These are phyloP conservation scores for Waltergamsia citrina DNA, from an alignment of 2,329 filamentous ascomycete genomes.

Conservation along the genomic window DNA sequence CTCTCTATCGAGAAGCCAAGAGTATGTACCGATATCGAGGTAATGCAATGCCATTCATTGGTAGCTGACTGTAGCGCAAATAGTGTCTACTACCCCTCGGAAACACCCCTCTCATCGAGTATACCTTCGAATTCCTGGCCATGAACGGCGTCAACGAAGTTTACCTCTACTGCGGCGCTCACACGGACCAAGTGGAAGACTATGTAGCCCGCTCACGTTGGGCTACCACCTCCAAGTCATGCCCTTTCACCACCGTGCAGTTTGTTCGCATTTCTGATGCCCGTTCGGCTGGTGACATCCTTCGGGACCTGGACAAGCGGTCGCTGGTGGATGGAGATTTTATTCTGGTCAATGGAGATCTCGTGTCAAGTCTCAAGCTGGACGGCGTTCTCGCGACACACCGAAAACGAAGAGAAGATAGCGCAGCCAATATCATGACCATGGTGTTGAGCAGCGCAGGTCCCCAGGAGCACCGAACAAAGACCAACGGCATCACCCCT, in stretches of 20 bases:
- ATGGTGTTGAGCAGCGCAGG: constrained; percentile 79
- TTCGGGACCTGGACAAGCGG: constrained; percentile 85
- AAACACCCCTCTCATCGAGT: constrained; percentile 92
- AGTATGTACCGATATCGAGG: constrained; percentile 55
- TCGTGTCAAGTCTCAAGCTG: constrained; percentile 84
- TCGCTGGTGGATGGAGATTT: constrained; percentile 85
- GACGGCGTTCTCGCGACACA: constrained; percentile 71
- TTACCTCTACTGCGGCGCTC: constrained; percentile 82
- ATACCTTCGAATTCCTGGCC: constrained; percentile 91
- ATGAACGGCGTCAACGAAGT: constrained; percentile 94
- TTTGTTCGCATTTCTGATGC: constrained; percentile 79
- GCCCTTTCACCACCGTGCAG: constrained; percentile 69
- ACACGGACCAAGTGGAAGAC: constrained; percentile 77
- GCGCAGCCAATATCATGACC: constrained; percentile 97
- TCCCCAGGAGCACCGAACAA: constrained; percentile 52
- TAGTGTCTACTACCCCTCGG: constrained; percentile 89
- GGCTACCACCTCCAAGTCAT: constrained; percentile 45
- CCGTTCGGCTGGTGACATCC: constrained; percentile 82
- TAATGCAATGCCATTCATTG: neutral
- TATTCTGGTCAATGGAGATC: constrained; percentile 82
- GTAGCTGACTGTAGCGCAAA: constrained; percentile 9
- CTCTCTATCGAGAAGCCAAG: constrained; percentile 84
- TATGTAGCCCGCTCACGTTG: constrained; percentile 74
- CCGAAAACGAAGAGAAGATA: constrained; percentile 66
- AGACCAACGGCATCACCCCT: constrained; percentile 64